Conservation (phyloP, 768 basidiomycete species). For the Suillus hirtellus region DNA sequence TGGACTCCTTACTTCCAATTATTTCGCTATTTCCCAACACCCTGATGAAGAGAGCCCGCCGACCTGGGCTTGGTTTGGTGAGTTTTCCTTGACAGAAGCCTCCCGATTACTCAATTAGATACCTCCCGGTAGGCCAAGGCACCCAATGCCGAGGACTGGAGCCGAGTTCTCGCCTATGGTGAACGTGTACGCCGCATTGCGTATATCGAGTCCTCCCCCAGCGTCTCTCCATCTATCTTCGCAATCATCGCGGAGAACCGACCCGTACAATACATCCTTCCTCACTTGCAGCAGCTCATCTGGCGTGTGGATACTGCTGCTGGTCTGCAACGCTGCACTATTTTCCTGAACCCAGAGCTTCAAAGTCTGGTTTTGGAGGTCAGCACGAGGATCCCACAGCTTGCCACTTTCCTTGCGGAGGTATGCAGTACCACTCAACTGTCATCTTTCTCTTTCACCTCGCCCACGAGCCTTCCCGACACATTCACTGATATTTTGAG, state of each 20-base stretch:
- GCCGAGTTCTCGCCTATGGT: constrained; percentile 61
- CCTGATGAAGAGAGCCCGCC: constrained; percentile 67
- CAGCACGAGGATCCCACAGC: constrained; percentile 54
- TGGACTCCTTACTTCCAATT: constrained; percentile 73
- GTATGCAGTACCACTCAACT: constrained; percentile 64
- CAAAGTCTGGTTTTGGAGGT: constrained; percentile 64
- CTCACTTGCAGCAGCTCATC: constrained; percentile 64
- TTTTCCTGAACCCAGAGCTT: constrained; percentile 68
- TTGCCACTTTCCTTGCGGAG: constrained; percentile 63
- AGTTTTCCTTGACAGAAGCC: constrained; percentile 28
- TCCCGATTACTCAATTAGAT: constrained; percentile 12
- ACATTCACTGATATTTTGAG: constrained; percentile 66
- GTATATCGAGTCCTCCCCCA: constrained; percentile 68
- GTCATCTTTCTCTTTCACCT: constrained; percentile 67
- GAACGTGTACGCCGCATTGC: constrained; percentile 66
- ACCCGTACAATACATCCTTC: constrained; percentile 65
- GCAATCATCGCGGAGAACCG: constrained; percentile 63
- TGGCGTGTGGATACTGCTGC: constrained; percentile 72
- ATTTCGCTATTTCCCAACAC: constrained; percentile 69
- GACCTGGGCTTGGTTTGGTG: constrained; percentile 77
- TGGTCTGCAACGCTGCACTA: constrained; percentile 61
- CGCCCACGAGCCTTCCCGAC: constrained; percentile 69
- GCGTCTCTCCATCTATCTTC: constrained; percentile 65
- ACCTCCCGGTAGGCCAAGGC: constrained; percentile 45
- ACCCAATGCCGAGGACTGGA: constrained; percentile 73